These are phyloP conservation scores for Penicillium verhagenii DNA, from an alignment of 495 filamentous ascomycete species.

Conservation along the genomic window DNA sequence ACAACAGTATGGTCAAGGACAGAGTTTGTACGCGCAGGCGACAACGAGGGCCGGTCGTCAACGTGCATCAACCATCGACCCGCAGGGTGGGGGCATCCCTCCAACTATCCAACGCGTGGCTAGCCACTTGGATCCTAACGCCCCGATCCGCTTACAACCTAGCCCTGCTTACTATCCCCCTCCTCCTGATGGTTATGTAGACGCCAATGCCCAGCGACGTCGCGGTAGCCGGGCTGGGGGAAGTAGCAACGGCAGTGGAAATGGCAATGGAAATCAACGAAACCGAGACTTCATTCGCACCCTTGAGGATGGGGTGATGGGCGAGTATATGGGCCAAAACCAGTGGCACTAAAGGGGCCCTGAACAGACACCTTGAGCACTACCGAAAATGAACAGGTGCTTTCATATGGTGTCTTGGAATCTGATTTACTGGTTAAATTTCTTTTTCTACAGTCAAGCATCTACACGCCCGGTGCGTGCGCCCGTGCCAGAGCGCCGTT, in stretches of 20 bases:
- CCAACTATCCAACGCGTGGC: slow-evolving; percentile 93
- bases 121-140: slow-evolving; percentile 91
- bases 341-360: slow-evolving; percentile 57
- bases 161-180: slow-evolving; percentile 98
- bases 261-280: slow-evolving; percentile 44
- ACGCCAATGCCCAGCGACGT: slow-evolving; percentile 62
- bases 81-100: slow-evolving; percentile 87
- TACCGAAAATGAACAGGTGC: not conserved
- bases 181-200: slow-evolving; percentile 79
- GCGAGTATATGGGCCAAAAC: slow-evolving; percentile 69
- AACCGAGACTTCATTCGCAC: slow-evolving; percentile 91
- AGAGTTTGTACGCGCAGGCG: slow-evolving; percentile 83
- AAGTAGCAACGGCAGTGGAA: not conserved
- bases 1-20: slow-evolving; percentile 61
- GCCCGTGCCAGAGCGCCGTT: not conserved
- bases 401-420: slow-evolving; percentile 4
- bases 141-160: slow-evolving; percentile 90
- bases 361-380: not conserved
- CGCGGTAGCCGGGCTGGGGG: slow-evolving; percentile 69
- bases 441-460: slow-evolving; percentile 3
- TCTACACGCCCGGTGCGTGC: slow-evolving; percentile 13
- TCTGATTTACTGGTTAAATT: not conserved
- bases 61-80: slow-evolving; percentile 93
- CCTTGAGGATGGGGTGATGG: slow-evolving; percentile 84
- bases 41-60: slow-evolving; percentile 79